Evolutionary conservation across 768 basidiomycete species (phyloP), one percentile per base, ranked within the genome.

Genomic region (Crepidotus variabilis): DNA sequence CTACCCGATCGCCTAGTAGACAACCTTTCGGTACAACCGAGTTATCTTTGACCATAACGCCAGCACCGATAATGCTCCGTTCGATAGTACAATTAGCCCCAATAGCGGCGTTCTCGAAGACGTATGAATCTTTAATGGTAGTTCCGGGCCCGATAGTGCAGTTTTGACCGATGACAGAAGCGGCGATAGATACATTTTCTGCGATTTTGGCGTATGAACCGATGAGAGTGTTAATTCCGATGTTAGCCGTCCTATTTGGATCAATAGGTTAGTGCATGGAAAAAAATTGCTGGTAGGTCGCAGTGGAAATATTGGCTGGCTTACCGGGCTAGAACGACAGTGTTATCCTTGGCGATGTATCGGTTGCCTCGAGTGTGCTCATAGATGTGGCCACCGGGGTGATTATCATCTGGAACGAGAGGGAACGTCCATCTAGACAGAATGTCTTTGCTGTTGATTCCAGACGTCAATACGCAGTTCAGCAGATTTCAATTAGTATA

Each of bases 381-480:
- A 67, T 98, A 98, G 35, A 78, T 67, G 55, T 89, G 85, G 6
- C 87, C 87, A 13, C 87, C 82, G 1, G 93, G 94, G 63, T 94
- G 84, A 70, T 94, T 92, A 68, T 95, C 87, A 67, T 98, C 97
- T 8, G 96, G 96, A 4, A 94, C 94, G 8, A 98, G 76, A 1
- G 97, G 97, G 74, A 96, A 98, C 5, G 92, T 91, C 90, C 94
- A 94, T 61, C 97, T 79, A 46, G 92, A 84, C 28, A 98, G 72
- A 50, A 99, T 92, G 64, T 98, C 94, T 71, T 93, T 92, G 75
- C 94, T 96, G 65, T 55, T 55, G 52, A 22, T 6, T 61, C 20
- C 36, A 52, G 57, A 52, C 50, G 23, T 32, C 21, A 32, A 18
- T 48, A 21, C 16, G 14, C 11, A 16, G 18, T 28, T 28, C 39